phyloP scores from a whole-genome alignment of 225 moss, liverwort and hornwort genomes.

The Polytrichum commune region DNA sequence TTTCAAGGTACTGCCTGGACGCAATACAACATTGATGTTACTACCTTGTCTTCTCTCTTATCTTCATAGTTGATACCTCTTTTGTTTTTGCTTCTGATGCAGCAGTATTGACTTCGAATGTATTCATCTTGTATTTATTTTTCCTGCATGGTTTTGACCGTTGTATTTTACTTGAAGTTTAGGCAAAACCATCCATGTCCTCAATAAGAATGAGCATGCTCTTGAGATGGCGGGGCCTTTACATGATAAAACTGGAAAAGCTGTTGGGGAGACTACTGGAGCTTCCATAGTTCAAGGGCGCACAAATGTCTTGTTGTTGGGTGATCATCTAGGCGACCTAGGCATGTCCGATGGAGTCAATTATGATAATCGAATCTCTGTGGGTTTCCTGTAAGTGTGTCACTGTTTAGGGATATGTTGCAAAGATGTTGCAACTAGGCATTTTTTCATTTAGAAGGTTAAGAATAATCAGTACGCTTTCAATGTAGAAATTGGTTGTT shows the following conservation, averaged over 20 bases:
- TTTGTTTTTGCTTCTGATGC: too few relatives aligned
- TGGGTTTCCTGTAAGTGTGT: constrained; percentile 67
- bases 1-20: constrained; percentile 41
- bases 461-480: not conserved
- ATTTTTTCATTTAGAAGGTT: too few relatives aligned
- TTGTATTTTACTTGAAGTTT: not conserved
- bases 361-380: constrained; percentile 67
- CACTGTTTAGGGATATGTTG: too few relatives aligned
- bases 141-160: too few relatives aligned
- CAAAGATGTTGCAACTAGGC: too few relatives aligned
- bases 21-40: not conserved
- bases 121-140: too few relatives aligned
- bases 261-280: constrained; percentile 36
- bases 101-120: too few relatives aligned
- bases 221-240: constrained; percentile 77
- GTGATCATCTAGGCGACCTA: constrained; percentile 83
- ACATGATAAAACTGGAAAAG: constrained; percentile 50
- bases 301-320: constrained; percentile 70
- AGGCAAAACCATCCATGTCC: constrained; percentile 73
- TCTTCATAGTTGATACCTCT: not conserved
- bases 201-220: constrained; percentile 84
- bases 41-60: not conserved
- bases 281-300: constrained; percentile 69
- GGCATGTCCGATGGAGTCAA: constrained; percentile 83
- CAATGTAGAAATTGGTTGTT: too few relatives aligned